Evolutionary conservation across 164 flowering plant species (phyloP), one percentile per base, ranked within the genome.

Genomic region (Kingdonia uniflora): DNA sequence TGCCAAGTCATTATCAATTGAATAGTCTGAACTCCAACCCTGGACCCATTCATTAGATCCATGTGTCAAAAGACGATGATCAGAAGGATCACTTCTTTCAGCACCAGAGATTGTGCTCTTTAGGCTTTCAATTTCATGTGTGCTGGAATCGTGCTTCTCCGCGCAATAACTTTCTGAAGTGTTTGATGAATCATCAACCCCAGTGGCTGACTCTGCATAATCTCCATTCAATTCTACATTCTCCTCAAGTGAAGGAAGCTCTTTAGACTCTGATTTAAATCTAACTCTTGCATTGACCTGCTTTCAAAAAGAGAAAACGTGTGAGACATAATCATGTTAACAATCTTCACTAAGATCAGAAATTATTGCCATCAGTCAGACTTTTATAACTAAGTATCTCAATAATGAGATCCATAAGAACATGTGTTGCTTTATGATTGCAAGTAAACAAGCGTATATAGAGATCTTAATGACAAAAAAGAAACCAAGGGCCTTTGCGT

Each of bases 121-220:
- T 19, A 75, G 70, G 67, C 87, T 81, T 33, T 91, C 95, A 54
- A 71, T 68, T 62, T 80, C 95, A 57, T 76, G 80, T 15, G 72
- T 65, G 63, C 82, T 77, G 26, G 84, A 80, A 59, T 85, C 95
- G 43, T 80, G 82, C 72, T 81, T 92, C 54, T 91, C 98, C 23
- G 87, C 80, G 69, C 68, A 77, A 46, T 84, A 63, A 64, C 95
- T 80, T 68, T 69, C 96, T 45, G 96, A 88, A 29, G 95, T 76
- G 62, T 80, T 79, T 16, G 96, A 88, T 52, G 85, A 81, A 49
- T 73, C 94, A 76, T 91, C 95, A 70, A 70, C 68, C 38, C 83
- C 95, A 51, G 56, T 62, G 46, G 75, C 78, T 47, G 82, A 80
- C 51, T 80, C 95, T 50, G 79, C 59, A 66, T 61, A 66, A 26